Base-by-base conservation (phyloP, 306 rosid genomes). In the Vigna radiata region DNA sequence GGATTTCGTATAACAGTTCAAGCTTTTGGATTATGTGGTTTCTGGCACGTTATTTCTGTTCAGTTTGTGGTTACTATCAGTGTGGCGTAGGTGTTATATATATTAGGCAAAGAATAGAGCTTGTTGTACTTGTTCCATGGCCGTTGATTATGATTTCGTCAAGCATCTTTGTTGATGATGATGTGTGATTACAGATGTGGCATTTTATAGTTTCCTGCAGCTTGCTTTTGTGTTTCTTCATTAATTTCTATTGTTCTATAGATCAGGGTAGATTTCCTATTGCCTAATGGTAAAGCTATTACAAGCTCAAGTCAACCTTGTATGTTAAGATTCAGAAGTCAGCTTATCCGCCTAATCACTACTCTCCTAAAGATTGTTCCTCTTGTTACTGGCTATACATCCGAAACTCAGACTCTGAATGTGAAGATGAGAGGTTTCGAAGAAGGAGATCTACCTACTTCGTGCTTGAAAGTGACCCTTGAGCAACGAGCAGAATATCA, bases 301-400 rank as follows among this genome's bases (percentile, higher is more conserved):
- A 87, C 91, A 59, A 91, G 90, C 81, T 87, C 73, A 65, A 87
- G 94, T 72, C 90, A 84, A 67, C 96, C 97, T 52, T 90, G 87
- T 84, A 91, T 94, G 92, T 82, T 94, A 84, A 80, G 72, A 19
- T 94, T 87, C 83, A 87, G 70, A 84, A 94, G 98, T 18, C 91
- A 88, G 85, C 91, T 94, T 55, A 85, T 94, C 59, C 94, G 91
- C 73, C 77, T 88, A 53, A 11, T 94, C 16, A 70, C 54, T 82
- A 91, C 91, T 25, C 68, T 87, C 81, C 85, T 94, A 56, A 89
- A 89, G 85, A 79, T 85, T 72, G 91, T 77, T 64, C 96, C 97
- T 54, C 89, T 91, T 47, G 41, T 90, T 25, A 77, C 90, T 21
- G 97, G 98, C 70, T 91, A 87, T 55, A 12, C 49, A 68, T 83